These are phyloP conservation scores for Exophiala dermatitidis DNA, from an alignment of 2,329 filamentous ascomycete species.

Conservation along the genomic window DNA sequence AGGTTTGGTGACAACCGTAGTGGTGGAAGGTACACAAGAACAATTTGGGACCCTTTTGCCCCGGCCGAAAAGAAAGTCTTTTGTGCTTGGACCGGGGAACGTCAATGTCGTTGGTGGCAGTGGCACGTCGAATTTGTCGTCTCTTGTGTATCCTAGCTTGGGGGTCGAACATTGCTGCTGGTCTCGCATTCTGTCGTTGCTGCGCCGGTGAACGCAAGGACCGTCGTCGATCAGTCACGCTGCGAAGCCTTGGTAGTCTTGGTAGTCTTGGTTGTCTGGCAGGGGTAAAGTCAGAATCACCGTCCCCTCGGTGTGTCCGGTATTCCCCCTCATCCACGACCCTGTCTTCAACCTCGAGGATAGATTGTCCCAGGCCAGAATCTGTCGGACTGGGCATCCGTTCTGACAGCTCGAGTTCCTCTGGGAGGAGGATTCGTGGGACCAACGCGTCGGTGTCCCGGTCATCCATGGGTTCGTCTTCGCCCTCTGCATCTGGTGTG, in stretches of 20 bases:
- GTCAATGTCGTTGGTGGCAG: neutral
- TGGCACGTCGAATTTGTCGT: neutral
- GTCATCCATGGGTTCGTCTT: constrained; percentile 12
- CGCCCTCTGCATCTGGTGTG: constrained; percentile 15
- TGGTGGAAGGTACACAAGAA: constrained; percentile 73
- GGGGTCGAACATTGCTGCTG: constrained; percentile 3
- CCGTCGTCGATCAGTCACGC: constrained; percentile 1
- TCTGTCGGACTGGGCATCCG: constrained; percentile 11
- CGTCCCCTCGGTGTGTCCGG: constrained; percentile 6
- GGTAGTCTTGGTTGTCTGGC: neutral
- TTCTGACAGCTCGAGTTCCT: constrained; percentile 22
- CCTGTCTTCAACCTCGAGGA: constrained; percentile 7
- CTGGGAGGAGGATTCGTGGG: constrained; percentile 14
- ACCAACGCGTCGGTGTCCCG: constrained; percentile 9
- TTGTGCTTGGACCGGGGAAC: constrained; percentile 12
- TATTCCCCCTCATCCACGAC: constrained; percentile 12
- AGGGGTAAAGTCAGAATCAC: constrained; percentile 19
- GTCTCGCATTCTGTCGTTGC: neutral
- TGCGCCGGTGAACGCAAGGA: constrained; percentile 6
- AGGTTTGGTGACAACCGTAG: constrained; percentile 67
- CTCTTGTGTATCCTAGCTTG: constrained; percentile 14
- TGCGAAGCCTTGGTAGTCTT: neutral
- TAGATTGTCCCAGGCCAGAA: constrained; percentile 12
- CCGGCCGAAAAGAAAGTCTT: constrained; percentile 1
- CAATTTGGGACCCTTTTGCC: constrained; percentile 30